phyloP scores from a whole-genome alignment of 2,329 filamentous ascomycete species.

The Colletotrichum sp. region DNA sequence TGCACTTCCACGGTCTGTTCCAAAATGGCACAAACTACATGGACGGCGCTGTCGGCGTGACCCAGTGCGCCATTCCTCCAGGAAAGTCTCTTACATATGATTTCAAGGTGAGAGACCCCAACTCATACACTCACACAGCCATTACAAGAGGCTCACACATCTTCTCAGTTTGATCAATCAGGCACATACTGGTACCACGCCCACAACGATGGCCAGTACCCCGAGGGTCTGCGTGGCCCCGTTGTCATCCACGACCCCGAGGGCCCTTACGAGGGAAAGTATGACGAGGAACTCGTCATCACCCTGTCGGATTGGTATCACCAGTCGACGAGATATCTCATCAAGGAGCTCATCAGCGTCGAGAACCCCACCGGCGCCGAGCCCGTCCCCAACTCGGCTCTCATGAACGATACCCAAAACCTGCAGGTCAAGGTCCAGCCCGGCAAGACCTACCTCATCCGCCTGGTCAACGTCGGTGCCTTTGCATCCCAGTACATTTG shows the following conservation, averaged over 20 bases:
- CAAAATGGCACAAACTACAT: conserved; percentile 62
- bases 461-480: conserved; percentile 57
- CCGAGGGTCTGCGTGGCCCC: conserved; percentile 62
- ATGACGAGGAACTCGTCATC: conserved; percentile 60
- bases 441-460: conserved; percentile 57
- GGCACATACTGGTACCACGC: conserved; percentile 65
- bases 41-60: conserved; percentile 63
- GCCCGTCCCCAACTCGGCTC: conserved; percentile 56
- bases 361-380: conserved; percentile 57
- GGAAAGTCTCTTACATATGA: conserved; percentile 61
- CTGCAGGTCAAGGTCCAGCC: conserved; percentile 49
- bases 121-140: not conserved
- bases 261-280: conserved; percentile 49
- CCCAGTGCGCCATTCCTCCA: conserved; percentile 61
- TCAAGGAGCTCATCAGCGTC: conserved; percentile 50
- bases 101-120: conserved; percentile 48
- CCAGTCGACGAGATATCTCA: conserved; percentile 53
- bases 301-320: conserved; percentile 68
- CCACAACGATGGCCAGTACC: conserved; percentile 52
- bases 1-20: conserved; percentile 68
- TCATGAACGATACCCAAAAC: conserved; percentile 57
- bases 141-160: not conserved
- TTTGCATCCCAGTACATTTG: conserved; percentile 54
- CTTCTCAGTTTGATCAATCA: conserved; percentile 17
- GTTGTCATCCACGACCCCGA: conserved; percentile 61